Base-by-base conservation (phyloP, 2,329 filamentous ascomycete genomes). In the Xylariomycetidae sp. region DNA sequence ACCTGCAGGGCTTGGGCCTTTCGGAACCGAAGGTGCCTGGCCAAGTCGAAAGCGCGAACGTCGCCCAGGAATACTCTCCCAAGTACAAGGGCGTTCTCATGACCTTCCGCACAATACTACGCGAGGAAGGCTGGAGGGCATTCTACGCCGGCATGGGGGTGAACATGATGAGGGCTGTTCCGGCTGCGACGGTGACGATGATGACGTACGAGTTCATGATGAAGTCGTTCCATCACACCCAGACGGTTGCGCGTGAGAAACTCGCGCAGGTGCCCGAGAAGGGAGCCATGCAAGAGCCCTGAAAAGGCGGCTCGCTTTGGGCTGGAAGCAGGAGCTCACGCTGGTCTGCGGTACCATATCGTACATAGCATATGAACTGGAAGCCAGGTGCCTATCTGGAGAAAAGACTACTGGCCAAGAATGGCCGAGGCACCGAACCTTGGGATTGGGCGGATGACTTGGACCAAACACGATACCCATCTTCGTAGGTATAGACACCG, bases 61-160 rank as follows among this genome's bases (percentile, higher is more conserved):
- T 41, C 37, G 17, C 41, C 46, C 25, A 50, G 22, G 39, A 33
- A 27, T 24, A 33, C 13, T 29, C 28, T 9, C 49, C 44, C 6
- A 77, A 72, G 47, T 96, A 98, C 57, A 74, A 68, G 44, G 92
- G 92, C 27, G 76, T 95, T 20, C 59, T 89, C 27, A 79, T 74
- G 54, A 95, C 90, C 0, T 90, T 83, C 58, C 77, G 79, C 42
- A 89, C 81, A 3, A 96, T 98, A 40, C 65, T 95, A 23, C 68
- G 67, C 20, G 92, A 98, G 59, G 92, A 98, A 60, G 92, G 92
- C 6, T 95, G 90, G 89, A 74, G 84, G 42, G 90, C 90, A 4
- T 96, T 98, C 52, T 98, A 98, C 58, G 90, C 89, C 16, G 92
- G 92, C 22, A 87, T 98, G 70, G 92, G 92, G 23, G 95, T 90